A percentile compares a stretch with the other conserved stretches of the same genome.
These are phyloP conservation scores for Sporothrix mexicana DNA, from an alignment of 2,329 filamentous ascomycete genomes.

Conservation along the genomic window DNA sequence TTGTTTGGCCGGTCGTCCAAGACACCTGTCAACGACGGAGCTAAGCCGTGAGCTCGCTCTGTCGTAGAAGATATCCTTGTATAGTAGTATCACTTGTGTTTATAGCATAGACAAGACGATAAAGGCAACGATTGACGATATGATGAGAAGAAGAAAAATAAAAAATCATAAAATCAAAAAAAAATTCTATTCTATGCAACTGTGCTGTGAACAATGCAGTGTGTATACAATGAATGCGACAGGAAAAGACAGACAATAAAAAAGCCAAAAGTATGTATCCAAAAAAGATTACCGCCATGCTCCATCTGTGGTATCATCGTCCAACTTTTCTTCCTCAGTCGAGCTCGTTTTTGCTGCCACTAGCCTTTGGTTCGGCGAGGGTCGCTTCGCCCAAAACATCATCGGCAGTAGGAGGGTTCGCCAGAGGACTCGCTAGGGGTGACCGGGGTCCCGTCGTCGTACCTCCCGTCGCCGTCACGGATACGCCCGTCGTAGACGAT, in stretches of 20 bases:
- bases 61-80: background rate
- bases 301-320: background rate
- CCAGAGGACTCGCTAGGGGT: background rate
- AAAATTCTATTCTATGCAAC: constrained; percentile 9
- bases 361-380: background rate
- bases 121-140: constrained; percentile 11
- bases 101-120: constrained; percentile 3
- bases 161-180: background rate
- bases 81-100: background rate
- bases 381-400: background rate
- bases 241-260: too few species aligned
- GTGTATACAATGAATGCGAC: background rate
- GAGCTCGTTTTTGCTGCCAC: background rate
- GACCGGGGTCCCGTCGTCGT: constrained; percentile 34
- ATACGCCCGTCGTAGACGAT: constrained; percentile 20
- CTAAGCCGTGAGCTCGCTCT: background rate
- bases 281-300: constrained; percentile 8
- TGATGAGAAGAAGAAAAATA: background rate
- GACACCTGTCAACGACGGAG: constrained; percentile 3
- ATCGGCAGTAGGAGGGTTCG: background rate
- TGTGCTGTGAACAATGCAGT: background rate
- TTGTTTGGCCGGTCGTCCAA: constrained; percentile 35
- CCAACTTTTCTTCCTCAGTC: background rate
- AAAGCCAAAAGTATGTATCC: background rate
- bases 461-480: constrained; percentile 25